Evolutionary conservation across 2,329 filamentous ascomycete genomes (phyloP).

Genomic region (Claviceps quebecensis): DNA sequence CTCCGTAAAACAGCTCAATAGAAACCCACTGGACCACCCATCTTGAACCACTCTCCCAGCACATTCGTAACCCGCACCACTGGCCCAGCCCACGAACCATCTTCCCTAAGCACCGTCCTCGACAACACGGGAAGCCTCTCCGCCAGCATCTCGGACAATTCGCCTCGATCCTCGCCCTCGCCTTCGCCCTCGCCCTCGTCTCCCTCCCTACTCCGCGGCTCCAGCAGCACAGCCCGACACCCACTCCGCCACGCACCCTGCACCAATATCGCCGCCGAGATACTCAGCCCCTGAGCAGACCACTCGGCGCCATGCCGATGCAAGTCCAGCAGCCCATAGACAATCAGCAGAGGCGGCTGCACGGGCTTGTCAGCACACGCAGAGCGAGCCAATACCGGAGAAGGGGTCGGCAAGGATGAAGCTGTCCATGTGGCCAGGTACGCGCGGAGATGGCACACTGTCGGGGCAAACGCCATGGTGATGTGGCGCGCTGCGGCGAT

Average conservation of each 20-base stretch:
- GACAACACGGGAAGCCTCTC: slow-evolving; percentile 49
- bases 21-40: neutral
- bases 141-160: slow-evolving; percentile 22
- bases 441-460: slow-evolving; percentile 63
- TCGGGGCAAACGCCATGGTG: slow-evolving; percentile 57
- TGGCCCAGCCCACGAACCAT: slow-evolving; percentile 37
- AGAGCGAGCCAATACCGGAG: no score
- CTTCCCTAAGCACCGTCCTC: slow-evolving; percentile 36
- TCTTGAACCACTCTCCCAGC: slow-evolving; percentile 49
- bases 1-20: no score
- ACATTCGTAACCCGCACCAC: slow-evolving; percentile 38
- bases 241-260: slow-evolving; percentile 39
- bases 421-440: slow-evolving; percentile 48
- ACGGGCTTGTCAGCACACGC: slow-evolving; percentile 6
- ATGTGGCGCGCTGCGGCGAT: slow-evolving; percentile 56
- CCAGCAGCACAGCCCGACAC: slow-evolving; percentile 32
- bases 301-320: slow-evolving; percentile 54
- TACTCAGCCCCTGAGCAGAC: slow-evolving; percentile 58
- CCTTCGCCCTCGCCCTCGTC: slow-evolving; percentile 14
- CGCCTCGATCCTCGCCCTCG: neutral
- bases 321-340: slow-evolving; percentile 51
- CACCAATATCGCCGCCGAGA: slow-evolving; percentile 46
- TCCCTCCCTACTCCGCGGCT: slow-evolving; percentile 23
- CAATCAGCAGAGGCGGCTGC: slow-evolving; percentile 33
- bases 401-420: slow-evolving; percentile 8